Evolutionary conservation across 1,284 basidiomycete species (phyloP).

Genomic region (Ceratorhiza oryzae-sativae): DNA sequence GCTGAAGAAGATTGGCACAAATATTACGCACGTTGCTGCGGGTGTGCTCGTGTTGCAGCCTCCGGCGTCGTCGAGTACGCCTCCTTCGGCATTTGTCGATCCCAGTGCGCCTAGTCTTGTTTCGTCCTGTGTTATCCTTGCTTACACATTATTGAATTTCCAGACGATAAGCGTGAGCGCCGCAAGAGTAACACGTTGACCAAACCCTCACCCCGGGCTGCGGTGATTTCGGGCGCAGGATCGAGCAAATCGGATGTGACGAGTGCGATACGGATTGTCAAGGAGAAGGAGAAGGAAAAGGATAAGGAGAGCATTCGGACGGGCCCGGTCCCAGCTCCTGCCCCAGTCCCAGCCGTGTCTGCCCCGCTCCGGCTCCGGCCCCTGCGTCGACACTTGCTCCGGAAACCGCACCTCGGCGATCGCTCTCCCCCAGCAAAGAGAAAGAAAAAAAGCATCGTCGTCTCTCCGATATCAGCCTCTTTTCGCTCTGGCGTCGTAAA

Average conservation of each 20-base stretch:
- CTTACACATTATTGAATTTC: neutral
- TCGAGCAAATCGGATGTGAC: constrained; percentile 36
- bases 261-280: neutral
- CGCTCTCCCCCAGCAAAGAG: constrained; percentile 10
- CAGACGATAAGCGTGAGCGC: constrained; percentile 21
- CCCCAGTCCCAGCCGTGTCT: neutral
- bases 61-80: neutral
- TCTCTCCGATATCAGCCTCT: constrained; percentile 24
- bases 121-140: neutral
- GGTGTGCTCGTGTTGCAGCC: constrained; percentile 26
- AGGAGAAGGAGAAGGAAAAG: constrained; percentile 26
- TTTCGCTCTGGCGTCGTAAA: constrained; percentile 28
- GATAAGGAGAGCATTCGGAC: constrained; percentile 32
- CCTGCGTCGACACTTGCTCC: constrained; percentile 1
- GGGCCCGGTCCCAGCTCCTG: neutral
- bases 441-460: constrained; percentile 29
- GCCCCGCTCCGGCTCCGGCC: neutral
- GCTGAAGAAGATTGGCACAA: constrained; percentile 22
- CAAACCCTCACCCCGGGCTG: constrained; percentile 26
- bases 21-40: constrained; percentile 36
- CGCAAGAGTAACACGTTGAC: constrained; percentile 32
- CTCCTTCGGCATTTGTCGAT: constrained; percentile 35
- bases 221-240: constrained; percentile 28
- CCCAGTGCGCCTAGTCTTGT: neutral
- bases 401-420: neutral